Evolutionary conservation across 345 rosid species (phyloP), one percentile per base, ranked within the genome.

Genomic region (Bruguiera parviflora): DNA sequence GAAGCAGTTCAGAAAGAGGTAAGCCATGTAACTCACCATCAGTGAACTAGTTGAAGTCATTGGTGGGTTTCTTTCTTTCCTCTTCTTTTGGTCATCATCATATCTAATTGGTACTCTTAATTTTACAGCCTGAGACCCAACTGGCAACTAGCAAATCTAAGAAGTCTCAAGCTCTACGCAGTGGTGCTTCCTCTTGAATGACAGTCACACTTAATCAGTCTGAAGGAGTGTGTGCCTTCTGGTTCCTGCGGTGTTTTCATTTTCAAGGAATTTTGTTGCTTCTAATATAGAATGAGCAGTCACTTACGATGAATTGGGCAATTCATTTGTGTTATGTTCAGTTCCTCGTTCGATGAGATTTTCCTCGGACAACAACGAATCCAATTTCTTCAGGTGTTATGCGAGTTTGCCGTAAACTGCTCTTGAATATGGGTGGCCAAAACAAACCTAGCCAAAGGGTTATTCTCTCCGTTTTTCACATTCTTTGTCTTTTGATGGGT

Each of bases 1-100:
- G 99, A 90, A 76, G 74, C 99, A 4, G 98, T 95, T 49, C 83
- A 84, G 85, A 95, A 92, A 76, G 99, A 92, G 99, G 99, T 95
- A 82, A 74, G 32, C 3, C 19, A 0, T 6, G 65, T n/a, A 0
- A n/a, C 2, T 28, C 7, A 1, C 2, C 53, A 13, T 8, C 6
- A 21, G 7, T 13, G 2, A 71, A 39, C 6, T 19, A 5, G 22
- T n/a, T 8, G 31, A 18, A 33, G 22, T 11, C 32, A 21, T 27
- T 9, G 8, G 53, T 13, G 8, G 59, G 6, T 11, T 15, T 56
- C 4, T 56, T 24, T 1, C 9, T 56, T 25, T 13, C 8, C 2
- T 21, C 1, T 2, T 21, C 13, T 8, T 4, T 2, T 21, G 21
- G 28, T 5, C 2, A 21, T n/a, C 22, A 9, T 22, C 33, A 8